Evolutionary conservation across 2,329 filamentous ascomycete genomes (phyloP).

Genomic region (Neoarthrinium moseri): DNA sequence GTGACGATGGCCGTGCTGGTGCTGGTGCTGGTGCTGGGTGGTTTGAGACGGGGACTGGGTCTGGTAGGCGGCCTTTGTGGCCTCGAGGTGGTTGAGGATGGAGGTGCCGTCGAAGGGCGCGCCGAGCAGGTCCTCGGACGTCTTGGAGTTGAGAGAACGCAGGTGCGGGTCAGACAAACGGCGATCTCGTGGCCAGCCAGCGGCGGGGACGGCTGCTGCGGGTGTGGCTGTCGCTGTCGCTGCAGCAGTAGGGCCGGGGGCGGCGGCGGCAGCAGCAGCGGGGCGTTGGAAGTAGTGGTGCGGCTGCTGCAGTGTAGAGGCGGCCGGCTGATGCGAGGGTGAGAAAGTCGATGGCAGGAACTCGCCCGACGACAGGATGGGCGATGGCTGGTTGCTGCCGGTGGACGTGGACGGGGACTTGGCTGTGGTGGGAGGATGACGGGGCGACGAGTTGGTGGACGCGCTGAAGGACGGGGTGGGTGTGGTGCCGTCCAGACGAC

Average conservation of each 20-base stretch:
- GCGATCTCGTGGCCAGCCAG: constrained; percentile 16
- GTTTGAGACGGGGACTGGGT: too few relatives aligned
- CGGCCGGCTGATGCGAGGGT: constrained; percentile 21
- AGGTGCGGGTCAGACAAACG: constrained; percentile 32
- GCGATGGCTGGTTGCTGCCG: constrained; percentile 37
- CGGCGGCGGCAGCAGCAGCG: constrained; percentile 17
- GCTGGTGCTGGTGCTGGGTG: constrained; percentile 28
- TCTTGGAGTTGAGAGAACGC: constrained; percentile 40
- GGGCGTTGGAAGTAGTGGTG: constrained; percentile 17
- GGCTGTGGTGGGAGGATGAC: constrained; percentile 38
- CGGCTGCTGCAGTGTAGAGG: constrained; percentile 20
- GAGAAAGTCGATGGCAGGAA: constrained; percentile 40
- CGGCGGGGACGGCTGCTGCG: neutral
- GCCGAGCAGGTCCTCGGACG: constrained; percentile 61
- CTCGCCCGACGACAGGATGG: constrained; percentile 43
- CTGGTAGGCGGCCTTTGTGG: constrained; percentile 46
- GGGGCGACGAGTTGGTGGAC: constrained; percentile 47
- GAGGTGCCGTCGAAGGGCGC: constrained; percentile 64
- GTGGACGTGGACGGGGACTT: constrained; percentile 23
- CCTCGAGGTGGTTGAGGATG: constrained; percentile 61
- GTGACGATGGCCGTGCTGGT: constrained; percentile 23
- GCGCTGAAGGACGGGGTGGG: constrained; percentile 28
- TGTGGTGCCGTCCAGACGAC: constrained; percentile 14
- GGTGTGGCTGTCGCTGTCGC: neutral
- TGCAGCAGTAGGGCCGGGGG: constrained; percentile 12